These are phyloP conservation scores for Tagetes erecta DNA, from an alignment of 129 eudicot genomes.

Conservation along the genomic window DNA sequence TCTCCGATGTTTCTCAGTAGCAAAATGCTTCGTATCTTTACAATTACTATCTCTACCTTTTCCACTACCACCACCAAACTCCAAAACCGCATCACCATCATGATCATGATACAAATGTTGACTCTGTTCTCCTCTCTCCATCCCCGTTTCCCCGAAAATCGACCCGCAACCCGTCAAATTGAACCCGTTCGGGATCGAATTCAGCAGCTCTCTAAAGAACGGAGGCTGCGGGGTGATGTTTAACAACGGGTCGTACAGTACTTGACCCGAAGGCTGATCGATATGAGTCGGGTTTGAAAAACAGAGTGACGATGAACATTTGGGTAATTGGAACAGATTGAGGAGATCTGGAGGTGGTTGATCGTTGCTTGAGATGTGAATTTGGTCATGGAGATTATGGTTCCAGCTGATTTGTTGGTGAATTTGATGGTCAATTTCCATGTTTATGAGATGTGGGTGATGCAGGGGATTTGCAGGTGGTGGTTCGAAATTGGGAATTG, in stretches of 20 bases:
- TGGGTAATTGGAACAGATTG: conserved; percentile 58
- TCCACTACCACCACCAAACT: conserved; percentile 49
- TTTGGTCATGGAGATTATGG: conserved; percentile 23
- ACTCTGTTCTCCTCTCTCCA: conserved; percentile 40
- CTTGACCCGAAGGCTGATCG: conserved; percentile 33
- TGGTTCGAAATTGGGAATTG: conserved; percentile 36
- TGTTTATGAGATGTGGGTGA: conserved; percentile 28
- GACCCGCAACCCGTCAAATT: conserved; percentile 36
- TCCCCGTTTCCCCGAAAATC: conserved; percentile 50
- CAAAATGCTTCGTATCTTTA: conserved; percentile 45
- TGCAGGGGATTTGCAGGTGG: conserved; percentile 33
- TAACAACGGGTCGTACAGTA: conserved; percentile 53
- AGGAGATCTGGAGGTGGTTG: conserved; percentile 59
- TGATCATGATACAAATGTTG: conserved; percentile 50
- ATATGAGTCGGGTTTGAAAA: conserved; percentile 43
- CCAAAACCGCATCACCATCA: conserved; percentile 63
- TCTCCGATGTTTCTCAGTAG: conserved; percentile 47
- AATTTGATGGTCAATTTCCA: conserved; percentile 42
- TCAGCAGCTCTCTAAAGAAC: conserved; percentile 64
- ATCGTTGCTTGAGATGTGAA: conserved; percentile 8
- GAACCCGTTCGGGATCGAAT: conserved; percentile 60
- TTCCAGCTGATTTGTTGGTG: conserved; percentile 35
- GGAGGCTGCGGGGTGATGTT: conserved; percentile 79
- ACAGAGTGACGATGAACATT: conserved; percentile 51
- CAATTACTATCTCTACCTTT: conserved; percentile 49